These are phyloP conservation scores for Alternaria arbusti DNA, from an alignment of 2,329 filamentous ascomycete genomes.

Conservation along the genomic window DNA sequence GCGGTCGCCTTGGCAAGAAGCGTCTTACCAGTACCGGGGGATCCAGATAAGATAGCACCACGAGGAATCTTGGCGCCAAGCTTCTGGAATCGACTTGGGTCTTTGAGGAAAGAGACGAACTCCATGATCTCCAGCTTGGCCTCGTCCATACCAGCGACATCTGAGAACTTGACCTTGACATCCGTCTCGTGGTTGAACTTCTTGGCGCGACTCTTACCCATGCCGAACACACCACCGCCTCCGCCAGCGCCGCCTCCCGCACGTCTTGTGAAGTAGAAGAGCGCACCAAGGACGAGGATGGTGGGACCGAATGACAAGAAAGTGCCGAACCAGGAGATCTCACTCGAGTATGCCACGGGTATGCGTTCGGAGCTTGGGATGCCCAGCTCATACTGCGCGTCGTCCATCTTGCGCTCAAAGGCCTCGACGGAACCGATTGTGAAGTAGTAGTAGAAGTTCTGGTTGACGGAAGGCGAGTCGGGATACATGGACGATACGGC, in stretches of 20 bases:
- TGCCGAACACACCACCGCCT: slow-evolving; percentile 81
- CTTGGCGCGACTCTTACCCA: slow-evolving; percentile 94
- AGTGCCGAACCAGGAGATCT: slow-evolving; percentile 74
- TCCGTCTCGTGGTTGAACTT: slow-evolving; percentile 97
- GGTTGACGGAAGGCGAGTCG: slow-evolving; percentile 71
- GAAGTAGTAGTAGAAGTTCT: slow-evolving; percentile 86
- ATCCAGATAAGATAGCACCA: slow-evolving; percentile 95
- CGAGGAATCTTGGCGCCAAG: slow-evolving; percentile 97
- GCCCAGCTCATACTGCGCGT: slow-evolving; percentile 83
- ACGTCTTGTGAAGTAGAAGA: slow-evolving; percentile 79
- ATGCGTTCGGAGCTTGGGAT: slow-evolving; percentile 90
- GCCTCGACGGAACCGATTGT: slow-evolving; percentile 92
- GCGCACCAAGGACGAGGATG: slow-evolving; percentile 79
- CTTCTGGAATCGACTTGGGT: slow-evolving; percentile 89
- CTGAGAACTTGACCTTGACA: slow-evolving; percentile 94
- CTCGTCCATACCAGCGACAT: slow-evolving; percentile 98
- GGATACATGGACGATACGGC: slow-evolving; percentile 75
- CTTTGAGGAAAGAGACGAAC: slow-evolving; percentile 96
- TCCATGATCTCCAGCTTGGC: slow-evolving; percentile 99
- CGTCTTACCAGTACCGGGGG: slow-evolving; percentile 97
- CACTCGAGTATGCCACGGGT: slow-evolving; percentile 83
- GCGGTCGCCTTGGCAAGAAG: slow-evolving; percentile 96
- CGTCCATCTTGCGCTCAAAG: slow-evolving; percentile 87
- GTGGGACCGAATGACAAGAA: slow-evolving; percentile 86
- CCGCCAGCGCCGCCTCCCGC: slow-evolving; percentile 68